Percentiles rank a stretch among this genome's conserved stretches.
Evolutionary conservation across 2,329 filamentous ascomycete species (phyloP).

Genomic region (Venturia nashicola): DNA sequence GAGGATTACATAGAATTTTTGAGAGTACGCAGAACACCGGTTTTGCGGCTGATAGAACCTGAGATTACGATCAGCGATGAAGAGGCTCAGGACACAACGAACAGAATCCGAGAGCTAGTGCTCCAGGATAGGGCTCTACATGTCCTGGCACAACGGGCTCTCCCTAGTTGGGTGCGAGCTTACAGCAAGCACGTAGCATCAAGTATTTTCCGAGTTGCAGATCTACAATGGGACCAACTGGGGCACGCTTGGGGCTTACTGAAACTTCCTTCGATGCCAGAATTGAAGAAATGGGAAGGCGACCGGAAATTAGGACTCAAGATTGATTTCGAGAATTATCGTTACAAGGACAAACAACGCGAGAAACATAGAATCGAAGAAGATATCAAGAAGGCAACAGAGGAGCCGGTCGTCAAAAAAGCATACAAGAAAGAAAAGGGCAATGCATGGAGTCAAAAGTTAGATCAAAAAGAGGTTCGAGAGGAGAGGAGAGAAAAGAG

Average conservation of each 20-base stretch:
- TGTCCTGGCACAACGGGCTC: conserved; percentile 81
- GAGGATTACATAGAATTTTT: conserved; percentile 86
- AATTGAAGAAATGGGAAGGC: conserved; percentile 41
- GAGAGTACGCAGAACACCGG: conserved; percentile 75
- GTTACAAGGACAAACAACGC: conserved; percentile 32
- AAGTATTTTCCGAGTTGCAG: conserved; percentile 75
- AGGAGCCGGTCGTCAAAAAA: conserved; percentile 16
- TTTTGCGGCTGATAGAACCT: conserved; percentile 49
- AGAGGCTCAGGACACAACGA: conserved; percentile 46
- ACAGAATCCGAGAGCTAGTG: conserved; percentile 49
- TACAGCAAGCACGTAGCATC: conserved; percentile 85
- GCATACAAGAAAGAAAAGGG: conserved; percentile 20
- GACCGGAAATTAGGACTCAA: conserved; percentile 29
- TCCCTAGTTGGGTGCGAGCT: conserved; percentile 85
- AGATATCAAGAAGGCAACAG: conserved; percentile 16
- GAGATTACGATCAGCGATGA: conserved; percentile 43
- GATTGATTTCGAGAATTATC: conserved; percentile 27
- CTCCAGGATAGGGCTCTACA: conserved; percentile 54
- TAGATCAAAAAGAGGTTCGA: conserved; percentile 21
- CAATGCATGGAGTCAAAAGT: conserved; percentile 24
- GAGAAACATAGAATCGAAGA: conserved; percentile 30
- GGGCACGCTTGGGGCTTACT: conserved; percentile 78
- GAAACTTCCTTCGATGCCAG: conserved; percentile 85
- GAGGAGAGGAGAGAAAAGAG: conserved; percentile 23
- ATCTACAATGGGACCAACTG: conserved; percentile 75